Evolutionary conservation across 202 grass and related monocot species (phyloP), one percentile per base, ranked within the genome.

Genomic region (Digitaria exilis): DNA sequence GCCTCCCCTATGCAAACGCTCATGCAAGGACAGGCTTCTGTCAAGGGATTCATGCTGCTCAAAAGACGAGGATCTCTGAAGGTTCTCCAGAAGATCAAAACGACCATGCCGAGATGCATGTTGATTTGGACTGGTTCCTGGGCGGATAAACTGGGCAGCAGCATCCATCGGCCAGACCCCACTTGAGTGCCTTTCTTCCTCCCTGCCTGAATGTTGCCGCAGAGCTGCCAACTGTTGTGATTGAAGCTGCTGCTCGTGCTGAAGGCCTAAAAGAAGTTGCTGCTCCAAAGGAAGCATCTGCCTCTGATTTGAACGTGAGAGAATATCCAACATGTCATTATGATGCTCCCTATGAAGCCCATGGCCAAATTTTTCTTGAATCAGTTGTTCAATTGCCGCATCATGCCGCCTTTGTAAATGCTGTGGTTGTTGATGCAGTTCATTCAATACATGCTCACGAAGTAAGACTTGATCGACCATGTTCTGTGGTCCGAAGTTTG

Each of bases 311-410:
- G 92, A 66, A 75, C 78, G 88, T 70, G 88, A 84, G 17, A 91
- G 75, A 74, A 75, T 86, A 90, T 94, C 88, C 46, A 94, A 41
- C 76, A 94, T 67, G 82, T 94, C 88, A 78, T 86, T 85, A 32
- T 84, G 85, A 81, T 91, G 89, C 71, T 91, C 89, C 60, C 81
- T 87, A 34, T 89, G 86, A 63, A 79, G 74, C 2, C 87, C 90
- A 65, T 89, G 90, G 30, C 90, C 90, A 77, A 90, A 91, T 84
- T 98, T 98, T 80, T 90, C 92, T 89, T 95, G 88, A 82, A 98
- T 93, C 54, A 98, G 77, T 64, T 95, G 95, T 54, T 95, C 95
- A 43, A 95, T 91, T 18, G 89, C 90, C n/a, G 92, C 88, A 75
- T 98, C 95, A 87, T 98, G 95, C 51, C 91, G 87, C 50, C 88